Percentiles rank a stretch among this genome's conserved stretches.
These are phyloP conservation scores for Orbilia quercus DNA, from an alignment of 2,329 filamentous ascomycete species.

Conservation along the genomic window DNA sequence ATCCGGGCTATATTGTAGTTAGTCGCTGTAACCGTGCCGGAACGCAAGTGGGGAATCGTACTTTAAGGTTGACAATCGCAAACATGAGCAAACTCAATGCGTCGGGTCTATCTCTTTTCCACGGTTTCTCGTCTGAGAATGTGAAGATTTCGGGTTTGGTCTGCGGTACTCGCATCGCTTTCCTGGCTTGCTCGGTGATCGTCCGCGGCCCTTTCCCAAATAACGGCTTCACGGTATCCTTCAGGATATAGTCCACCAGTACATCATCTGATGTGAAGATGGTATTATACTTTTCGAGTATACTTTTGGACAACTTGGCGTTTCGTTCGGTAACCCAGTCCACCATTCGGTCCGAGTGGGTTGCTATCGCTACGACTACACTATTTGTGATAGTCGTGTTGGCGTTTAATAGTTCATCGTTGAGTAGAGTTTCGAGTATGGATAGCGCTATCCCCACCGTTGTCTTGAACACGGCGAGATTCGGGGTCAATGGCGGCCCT, in stretches of 20 bases:
- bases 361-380: conserved; percentile 22
- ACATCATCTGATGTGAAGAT: conserved; percentile 22
- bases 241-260: conserved; percentile 29
- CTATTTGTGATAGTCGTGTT: conserved; percentile 2
- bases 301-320: conserved; percentile 8
- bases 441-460: conserved; percentile 19
- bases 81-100: conserved; percentile 50
- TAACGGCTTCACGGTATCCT: conserved; percentile 20
- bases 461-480: conserved; percentile 21
- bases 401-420: background rate
- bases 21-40: no score
- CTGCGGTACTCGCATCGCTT: conserved; percentile 44
- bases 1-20: conserved; percentile 28
- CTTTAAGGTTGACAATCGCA: conserved; percentile 23
- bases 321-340: conserved; percentile 29
- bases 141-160: conserved; percentile 26
- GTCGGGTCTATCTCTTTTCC: conserved; percentile 51
- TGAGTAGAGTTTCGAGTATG: conserved; percentile 7
- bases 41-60: no score
- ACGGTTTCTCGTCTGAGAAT: conserved; percentile 47
- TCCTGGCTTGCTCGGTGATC: conserved; percentile 39
- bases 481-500: conserved; percentile 20
- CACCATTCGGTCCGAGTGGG: conserved; percentile 7
- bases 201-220: conserved; percentile 29
- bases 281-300: conserved; percentile 7